These are phyloP conservation scores for Acanthochlamys bracteata DNA, from an alignment of 106 monocot species.

Conservation along the genomic window DNA sequence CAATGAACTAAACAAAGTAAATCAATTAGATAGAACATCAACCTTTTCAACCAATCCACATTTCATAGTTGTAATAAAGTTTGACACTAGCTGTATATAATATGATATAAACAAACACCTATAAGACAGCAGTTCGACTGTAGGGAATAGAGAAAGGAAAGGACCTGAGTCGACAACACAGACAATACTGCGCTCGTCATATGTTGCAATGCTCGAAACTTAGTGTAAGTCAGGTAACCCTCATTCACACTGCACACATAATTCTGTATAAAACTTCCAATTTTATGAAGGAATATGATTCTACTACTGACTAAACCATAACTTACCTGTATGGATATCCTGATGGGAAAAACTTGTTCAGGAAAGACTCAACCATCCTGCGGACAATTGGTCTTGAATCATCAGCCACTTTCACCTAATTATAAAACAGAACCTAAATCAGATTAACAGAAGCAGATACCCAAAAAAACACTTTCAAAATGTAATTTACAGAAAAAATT, in stretches of 20 bases:
- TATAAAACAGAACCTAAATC: background rate
- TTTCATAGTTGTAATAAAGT: background rate
- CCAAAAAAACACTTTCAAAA: background rate
- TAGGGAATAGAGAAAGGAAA: slow-evolving; percentile 4
- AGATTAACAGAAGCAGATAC: background rate
- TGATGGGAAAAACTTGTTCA: slow-evolving; percentile 91
- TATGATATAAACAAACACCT: background rate
- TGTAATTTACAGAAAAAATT: background rate
- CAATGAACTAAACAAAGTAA: background rate
- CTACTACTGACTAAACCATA: background rate
- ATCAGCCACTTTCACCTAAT: slow-evolving; percentile 56
- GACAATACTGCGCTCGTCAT: slow-evolving; percentile 88
- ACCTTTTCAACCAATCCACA: background rate
- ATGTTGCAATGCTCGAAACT: slow-evolving; percentile 88
- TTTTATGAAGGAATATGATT: background rate
- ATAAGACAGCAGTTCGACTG: background rate
- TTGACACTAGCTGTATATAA: background rate
- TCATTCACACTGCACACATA: slow-evolving; percentile 69
- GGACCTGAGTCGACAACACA: slow-evolving; percentile 90
- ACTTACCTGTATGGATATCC: slow-evolving; percentile 88
- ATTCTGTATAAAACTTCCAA: background rate
- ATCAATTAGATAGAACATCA: background rate
- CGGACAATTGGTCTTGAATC: slow-evolving; percentile 59
- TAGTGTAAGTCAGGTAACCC: slow-evolving; percentile 72
- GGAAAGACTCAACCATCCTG: slow-evolving; percentile 66